Evolutionary conservation across 192 early-diverging fungal genomes (phyloP), one percentile per base, ranked within the genome.

Genomic region (Cladochytrium replicatum): DNA sequence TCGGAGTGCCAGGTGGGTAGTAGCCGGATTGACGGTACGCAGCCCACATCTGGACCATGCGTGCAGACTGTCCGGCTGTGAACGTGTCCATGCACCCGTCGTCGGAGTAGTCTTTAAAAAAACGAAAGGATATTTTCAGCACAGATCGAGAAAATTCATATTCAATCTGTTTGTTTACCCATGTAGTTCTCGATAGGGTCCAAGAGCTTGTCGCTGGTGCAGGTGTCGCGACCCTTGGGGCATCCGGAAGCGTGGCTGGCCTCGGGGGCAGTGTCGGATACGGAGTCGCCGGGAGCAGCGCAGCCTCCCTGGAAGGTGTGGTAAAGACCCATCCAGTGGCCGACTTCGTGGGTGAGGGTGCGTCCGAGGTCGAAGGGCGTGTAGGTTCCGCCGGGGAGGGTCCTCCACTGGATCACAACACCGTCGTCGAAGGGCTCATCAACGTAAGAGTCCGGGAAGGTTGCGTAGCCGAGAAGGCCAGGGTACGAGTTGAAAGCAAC

Each of bases 301-400:
- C 34, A 37, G 17, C 34, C 34, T 13, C 34, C 34, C 17, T 37
- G 13, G 17, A 37, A 37, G 13, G 43, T 44, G 43, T 44, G 43
- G 32, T 44, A 44, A 44, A 55, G 53, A 6, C 53, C 53, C 19
- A 56, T 32, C 53, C 53, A 55, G 44, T 55, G 53, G 9, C 53
- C 53, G 22, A 57, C 54, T 41, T 55, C 53, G 56, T 55, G 53
- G n/a, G 32, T 37, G 13, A 37, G 13, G 17, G 13, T 44, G 13
- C 22, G 11, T 27, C 43, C 43, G 11, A 55, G 22, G 56, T 55
- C 57, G 53, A 57, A 55, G 27, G 54, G 54, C 6, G 13, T 29
- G 6, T 17, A 30, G 22, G 13, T 42, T 31, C 53, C 53, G 24
- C 56, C 56, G 13, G 53, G 53, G 6, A 55, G 6, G 32, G 53